Conservation (phyloP, 352 stramenopile species). For the Pythium monospermum region DNA sequence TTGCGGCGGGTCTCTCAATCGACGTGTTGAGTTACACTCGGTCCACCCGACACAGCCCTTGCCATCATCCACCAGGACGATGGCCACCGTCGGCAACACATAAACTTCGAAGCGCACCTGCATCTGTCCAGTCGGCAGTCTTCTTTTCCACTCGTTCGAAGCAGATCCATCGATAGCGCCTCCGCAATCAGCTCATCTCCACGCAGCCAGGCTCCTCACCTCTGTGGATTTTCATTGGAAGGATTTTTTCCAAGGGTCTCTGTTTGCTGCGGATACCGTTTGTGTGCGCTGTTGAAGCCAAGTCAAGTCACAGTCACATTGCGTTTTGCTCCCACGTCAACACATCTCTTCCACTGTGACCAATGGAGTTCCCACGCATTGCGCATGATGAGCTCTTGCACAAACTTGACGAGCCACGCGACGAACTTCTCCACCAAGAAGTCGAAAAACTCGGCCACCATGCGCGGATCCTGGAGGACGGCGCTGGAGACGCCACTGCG, state of each 20-base stretch:
- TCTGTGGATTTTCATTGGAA: too few species aligned
- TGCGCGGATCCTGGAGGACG: constrained; percentile 15
- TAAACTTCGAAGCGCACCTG: not conserved
- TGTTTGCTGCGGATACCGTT: too few species aligned
- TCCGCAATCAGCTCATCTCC: too few species aligned
- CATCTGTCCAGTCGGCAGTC: not conserved
- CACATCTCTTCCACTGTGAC: not conserved
- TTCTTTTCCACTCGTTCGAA: not conserved
- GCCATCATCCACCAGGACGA: not conserved
- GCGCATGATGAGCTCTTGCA: constrained; percentile 26
- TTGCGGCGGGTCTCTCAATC: too few species aligned
- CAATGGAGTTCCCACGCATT: constrained; percentile 28
- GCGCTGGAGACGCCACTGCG: not conserved
- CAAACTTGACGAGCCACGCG: constrained; percentile 26
- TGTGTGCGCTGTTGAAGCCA: too few species aligned
- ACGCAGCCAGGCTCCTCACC: too few species aligned
- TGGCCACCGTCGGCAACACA: not conserved
- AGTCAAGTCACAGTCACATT: too few species aligned
- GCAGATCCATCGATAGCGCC: too few species aligned
- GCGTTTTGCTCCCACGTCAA: too few species aligned
- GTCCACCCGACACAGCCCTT: too few species aligned
- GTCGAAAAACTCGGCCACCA: constrained; percentile 17
- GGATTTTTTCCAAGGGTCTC: too few species aligned
- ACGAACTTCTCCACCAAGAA: constrained; percentile 23
- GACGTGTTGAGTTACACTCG: too few species aligned